Base-by-base conservation (phyloP, 2,329 filamentous ascomycete genomes). In the Sporothrix humicola region DNA sequence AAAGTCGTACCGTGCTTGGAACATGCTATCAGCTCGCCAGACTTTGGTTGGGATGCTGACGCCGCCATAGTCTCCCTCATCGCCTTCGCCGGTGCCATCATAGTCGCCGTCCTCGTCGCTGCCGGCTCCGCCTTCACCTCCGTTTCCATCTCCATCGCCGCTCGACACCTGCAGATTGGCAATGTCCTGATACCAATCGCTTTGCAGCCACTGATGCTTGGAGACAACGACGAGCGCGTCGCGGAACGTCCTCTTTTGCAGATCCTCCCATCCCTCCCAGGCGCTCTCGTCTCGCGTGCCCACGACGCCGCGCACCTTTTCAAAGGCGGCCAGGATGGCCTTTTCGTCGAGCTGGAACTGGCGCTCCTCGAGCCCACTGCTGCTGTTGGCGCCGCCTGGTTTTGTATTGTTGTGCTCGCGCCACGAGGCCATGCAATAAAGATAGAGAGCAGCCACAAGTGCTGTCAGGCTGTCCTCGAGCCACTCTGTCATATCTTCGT, bases 1-100 rank as follows among this genome's bases (percentile, higher is more conserved):
- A 78, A 90, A 93, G 78, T 94, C 91, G 78, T 92, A 90, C 65
- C 87, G 87, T 76, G 91, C 90, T 80, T 94, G 92, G 77, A 95
- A 89, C 92, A 94, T 94, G 2, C 90, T 92, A 76, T 90, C 88
- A 9, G 85, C 83, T 73, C 85, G 80, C 81, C 89, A 82, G 42
- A 85, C 79, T 73, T 85, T 83, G 52, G 82, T 79, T 13, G 74
- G 72, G 17, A 81, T 71, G 13, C 17, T 78, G 23, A 79, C 78
- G 3, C 78, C 79, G 17, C 56, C 75, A 66, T 59, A 68, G 23
- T 73, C 61, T 37, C 66, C 71, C 9, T 44, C 50, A 5, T 73
- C 76, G 44, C 81, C 81, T n/a, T 83, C 83, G n/a, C 26, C 66
- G 3, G 54, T 46, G 12, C 3, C 3, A 3, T 37, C 31, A 37